Evolutionary conservation across 1,284 basidiomycete species (phyloP).

Genomic region (Tylopilus sp.): DNA sequence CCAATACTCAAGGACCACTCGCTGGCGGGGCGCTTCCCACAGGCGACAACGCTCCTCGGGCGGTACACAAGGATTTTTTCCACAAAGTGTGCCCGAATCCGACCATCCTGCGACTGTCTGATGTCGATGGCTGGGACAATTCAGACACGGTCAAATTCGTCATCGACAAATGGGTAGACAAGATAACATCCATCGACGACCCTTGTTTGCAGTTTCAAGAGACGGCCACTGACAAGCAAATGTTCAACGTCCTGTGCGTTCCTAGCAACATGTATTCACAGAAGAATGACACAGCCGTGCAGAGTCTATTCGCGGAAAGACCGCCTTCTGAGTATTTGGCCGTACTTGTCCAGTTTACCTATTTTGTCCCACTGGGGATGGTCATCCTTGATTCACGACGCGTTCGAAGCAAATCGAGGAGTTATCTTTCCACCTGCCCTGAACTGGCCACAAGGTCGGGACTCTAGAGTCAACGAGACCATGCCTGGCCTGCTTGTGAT

Average conservation of each 20-base stretch:
- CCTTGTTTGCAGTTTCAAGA: constrained; percentile 35
- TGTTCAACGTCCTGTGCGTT: constrained; percentile 33
- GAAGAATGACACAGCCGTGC: neutral
- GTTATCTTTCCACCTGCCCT: constrained; percentile 28
- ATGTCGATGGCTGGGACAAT: constrained; percentile 20
- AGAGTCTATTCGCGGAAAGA: constrained; percentile 33
- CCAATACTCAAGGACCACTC: constrained; percentile 33
- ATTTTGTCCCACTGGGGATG: constrained; percentile 37
- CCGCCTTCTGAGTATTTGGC: constrained; percentile 36
- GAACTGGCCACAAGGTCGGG: neutral
- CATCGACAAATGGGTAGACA: constrained; percentile 33
- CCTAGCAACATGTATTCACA: neutral
- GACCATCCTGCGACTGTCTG: constrained; percentile 24
- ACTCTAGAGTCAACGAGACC: neutral
- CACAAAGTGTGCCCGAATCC: constrained; percentile 36
- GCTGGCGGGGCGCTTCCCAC: constrained; percentile 34
- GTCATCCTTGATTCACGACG: constrained; percentile 37
- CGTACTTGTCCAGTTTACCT: constrained; percentile 35
- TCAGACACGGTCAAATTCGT: constrained; percentile 24
- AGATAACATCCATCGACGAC: constrained; percentile 30
- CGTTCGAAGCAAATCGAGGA: constrained; percentile 33
- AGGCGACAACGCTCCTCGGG: constrained; percentile 31
- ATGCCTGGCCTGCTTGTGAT: constrained; percentile 45
- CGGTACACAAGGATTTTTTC: constrained; percentile 36
- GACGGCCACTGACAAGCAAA: constrained; percentile 20